Base-by-base conservation (phyloP, 2,329 filamentous ascomycete genomes). In the Alternaria novae-zelandiae region DNA sequence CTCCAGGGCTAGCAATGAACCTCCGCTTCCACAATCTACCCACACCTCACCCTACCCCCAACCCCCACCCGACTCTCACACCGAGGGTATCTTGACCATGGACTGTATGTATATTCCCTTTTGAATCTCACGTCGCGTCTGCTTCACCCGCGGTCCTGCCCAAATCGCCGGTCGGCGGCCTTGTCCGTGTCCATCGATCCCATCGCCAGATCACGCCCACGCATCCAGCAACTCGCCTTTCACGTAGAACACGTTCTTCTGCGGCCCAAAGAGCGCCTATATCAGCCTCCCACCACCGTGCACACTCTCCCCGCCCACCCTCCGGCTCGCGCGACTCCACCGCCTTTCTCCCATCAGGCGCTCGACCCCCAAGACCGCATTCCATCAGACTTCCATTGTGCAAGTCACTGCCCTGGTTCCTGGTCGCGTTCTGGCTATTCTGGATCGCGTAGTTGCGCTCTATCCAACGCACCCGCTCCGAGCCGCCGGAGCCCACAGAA, bases 11-110 rank as follows among this genome's bases (percentile, higher is more conserved):
- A 66, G 64, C 64, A 60, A 63, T 41, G 63, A 64, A 70, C 66
- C 64, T 71, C 68, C 65, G 70, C 71, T 70, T 63, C 65, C 63
- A 71, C 72, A 70, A 67, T 70, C 66, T 53, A 69, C 70, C 64
- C 64, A 66, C 77, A 73, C 72, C 73, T 73, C 74, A 64, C 70
- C 74, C 75, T 70, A 71, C 69, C 71, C 67, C 63, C 62, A 69
- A 64, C 61, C 67, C 65, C 72, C 72, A 78, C 63, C 58, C 45
- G 67, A 66, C 53, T 60, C 64, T 64, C 25, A 54, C 54, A 59
- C 61, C 61, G 78, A 82, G 83, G 83, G 82, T 82, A 81, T 82
- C 81, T 82, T 79, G 81, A 82, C 78, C 81, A 88, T 88, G 86
- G 85, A 87, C 82, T 85, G 87, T 88, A 81, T 86, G 86, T 87